phyloP scores from a whole-genome alignment of 2,329 filamentous ascomycete genomes.

The Pseudopithomyces maydicus region DNA sequence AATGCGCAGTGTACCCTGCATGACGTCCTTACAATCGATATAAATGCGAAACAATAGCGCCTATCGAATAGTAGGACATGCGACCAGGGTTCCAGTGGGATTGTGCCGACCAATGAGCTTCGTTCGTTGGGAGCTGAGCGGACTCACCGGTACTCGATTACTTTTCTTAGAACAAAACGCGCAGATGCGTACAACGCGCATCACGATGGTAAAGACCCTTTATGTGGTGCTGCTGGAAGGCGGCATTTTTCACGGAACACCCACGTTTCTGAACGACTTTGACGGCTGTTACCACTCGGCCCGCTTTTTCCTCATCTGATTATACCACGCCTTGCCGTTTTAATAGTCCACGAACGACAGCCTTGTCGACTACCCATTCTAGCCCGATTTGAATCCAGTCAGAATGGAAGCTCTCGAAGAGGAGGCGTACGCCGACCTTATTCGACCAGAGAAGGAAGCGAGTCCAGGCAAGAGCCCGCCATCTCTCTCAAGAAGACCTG shows the following conservation, averaged over 20 bases:
- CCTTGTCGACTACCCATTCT: neutral
- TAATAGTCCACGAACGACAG: neutral
- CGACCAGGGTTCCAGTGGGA: conserved; percentile 3
- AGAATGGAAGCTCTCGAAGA: conserved; percentile 1
- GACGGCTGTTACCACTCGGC: neutral
- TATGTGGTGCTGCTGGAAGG: conserved; percentile 7
- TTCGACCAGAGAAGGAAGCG: neutral
- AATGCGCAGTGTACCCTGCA: conserved; percentile 4
- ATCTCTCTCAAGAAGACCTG: neutral
- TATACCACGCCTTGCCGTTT: conserved; percentile 4
- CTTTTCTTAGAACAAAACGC: conserved; percentile 10
- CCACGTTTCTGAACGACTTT: neutral
- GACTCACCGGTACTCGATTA: conserved; percentile 5
- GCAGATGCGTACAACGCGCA: conserved; percentile 8
- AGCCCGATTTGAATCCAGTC: neutral
- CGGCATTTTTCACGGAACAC: neutral
- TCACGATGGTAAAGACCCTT: conserved; percentile 4
- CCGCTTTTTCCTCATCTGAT: neutral
- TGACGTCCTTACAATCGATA: conserved; percentile 8
- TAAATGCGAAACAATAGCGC: conserved; percentile 10
- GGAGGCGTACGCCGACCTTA: neutral
- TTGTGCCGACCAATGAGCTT: conserved; percentile 1
- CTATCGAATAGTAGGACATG: conserved; percentile 5
- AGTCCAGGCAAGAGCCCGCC: neutral
- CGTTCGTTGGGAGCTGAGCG: neutral